These are phyloP conservation scores for Chrysanthemum lavandulifolium DNA, from an alignment of 129 eudicot species.

Conservation along the genomic window DNA sequence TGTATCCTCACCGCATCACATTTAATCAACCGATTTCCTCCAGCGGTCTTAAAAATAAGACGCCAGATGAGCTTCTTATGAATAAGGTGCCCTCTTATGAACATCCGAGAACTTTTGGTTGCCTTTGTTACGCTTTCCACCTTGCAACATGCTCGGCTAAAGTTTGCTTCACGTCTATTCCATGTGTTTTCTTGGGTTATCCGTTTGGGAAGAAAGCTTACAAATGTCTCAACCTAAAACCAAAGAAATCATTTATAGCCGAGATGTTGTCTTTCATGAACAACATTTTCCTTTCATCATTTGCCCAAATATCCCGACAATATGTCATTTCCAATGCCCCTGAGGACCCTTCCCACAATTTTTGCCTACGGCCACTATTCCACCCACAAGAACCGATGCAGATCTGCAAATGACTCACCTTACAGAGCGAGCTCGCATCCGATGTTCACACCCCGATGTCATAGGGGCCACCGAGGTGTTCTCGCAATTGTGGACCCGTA, in stretches of 20 bases:
- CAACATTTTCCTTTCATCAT: background rate
- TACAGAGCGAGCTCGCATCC: background rate
- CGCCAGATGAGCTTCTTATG: no score
- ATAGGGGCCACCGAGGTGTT: background rate
- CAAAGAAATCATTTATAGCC: background rate
- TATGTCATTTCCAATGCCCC: background rate
- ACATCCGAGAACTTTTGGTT: no score
- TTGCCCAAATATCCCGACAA: background rate
- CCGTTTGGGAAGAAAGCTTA: no score
- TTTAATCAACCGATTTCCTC: background rate
- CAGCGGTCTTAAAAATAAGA: background rate
- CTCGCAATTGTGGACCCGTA: no score
- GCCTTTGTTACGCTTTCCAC: no score
- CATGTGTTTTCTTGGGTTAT: no score
- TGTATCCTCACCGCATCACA: background rate
- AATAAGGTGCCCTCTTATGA: no score
- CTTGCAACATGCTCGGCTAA: no score
- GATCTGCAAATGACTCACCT: background rate
- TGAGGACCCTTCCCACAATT: background rate
- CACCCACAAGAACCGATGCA: background rate
- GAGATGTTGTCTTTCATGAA: slow-evolving; percentile 1
- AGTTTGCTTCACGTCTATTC: no score
- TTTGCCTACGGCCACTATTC: background rate
- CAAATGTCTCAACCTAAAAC: no score
- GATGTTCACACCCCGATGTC: background rate